Conservation (phyloP, 495 filamentous ascomycete species). For the Tuber borchii region DNA sequence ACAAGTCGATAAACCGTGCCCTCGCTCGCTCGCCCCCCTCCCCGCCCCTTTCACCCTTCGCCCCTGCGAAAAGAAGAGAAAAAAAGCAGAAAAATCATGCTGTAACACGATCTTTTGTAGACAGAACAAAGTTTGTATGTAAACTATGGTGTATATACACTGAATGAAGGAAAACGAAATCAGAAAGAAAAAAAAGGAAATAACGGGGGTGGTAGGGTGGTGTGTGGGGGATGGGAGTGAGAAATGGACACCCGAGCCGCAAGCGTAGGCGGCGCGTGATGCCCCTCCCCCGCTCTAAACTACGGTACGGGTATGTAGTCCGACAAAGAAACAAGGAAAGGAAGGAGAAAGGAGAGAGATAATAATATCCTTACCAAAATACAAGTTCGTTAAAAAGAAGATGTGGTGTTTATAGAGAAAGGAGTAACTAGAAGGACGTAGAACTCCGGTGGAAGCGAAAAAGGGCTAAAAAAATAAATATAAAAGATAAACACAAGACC, state of each 20-base stretch:
- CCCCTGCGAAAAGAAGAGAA: background rate
- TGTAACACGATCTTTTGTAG: background rate
- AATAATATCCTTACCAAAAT: background rate
- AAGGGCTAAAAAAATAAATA: background rate
- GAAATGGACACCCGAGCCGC: slow-evolving; percentile 6
- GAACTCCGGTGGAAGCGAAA: background rate
- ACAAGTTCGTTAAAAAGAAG: background rate
- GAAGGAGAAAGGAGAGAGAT: background rate
- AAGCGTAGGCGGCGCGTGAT: background rate
- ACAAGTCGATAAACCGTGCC: background rate
- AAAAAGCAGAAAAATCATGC: background rate
- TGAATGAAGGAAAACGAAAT: background rate
- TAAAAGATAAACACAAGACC: background rate
- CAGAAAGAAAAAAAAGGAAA: background rate
- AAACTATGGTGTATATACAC: background rate
- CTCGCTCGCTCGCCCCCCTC: background rate
- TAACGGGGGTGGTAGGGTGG: background rate
- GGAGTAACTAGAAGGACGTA: background rate
- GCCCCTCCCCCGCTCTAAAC: background rate
- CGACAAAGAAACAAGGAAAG: background rate
- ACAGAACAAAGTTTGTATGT: background rate
- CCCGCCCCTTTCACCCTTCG: background rate
- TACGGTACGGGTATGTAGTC: background rate
- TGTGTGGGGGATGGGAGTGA: slow-evolving; percentile 8
- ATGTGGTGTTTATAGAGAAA: background rate